Evolutionary conservation across 1,139 yeast genomes (phyloP).

Genomic region (Candida freyschussii): DNA sequence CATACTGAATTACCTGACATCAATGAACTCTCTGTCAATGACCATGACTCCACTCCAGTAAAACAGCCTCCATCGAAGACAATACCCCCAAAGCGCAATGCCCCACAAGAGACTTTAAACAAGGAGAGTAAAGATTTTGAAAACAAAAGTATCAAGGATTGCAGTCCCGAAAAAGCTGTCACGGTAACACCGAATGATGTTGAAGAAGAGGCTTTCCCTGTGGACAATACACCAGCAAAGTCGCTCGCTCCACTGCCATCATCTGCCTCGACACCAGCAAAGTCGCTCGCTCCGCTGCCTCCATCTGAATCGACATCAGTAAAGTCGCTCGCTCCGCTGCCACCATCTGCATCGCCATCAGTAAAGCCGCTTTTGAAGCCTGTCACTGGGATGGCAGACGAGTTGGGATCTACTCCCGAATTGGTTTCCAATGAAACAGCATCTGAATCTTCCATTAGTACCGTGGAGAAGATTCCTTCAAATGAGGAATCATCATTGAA

Average conservation of each 20-base stretch:
- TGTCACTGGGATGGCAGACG: constrained; percentile 1
- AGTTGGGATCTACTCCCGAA: constrained; percentile 4
- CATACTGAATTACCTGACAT: constrained; percentile 9
- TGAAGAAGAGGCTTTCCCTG: neutral
- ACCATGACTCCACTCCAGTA: constrained; percentile 2
- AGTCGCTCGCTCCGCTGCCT: neutral
- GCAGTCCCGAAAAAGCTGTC: too few species aligned
- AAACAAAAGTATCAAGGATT: neutral
- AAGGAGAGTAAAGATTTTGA: neutral
- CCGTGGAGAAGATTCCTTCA: constrained; percentile 1
- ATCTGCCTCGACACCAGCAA: constrained; percentile 1
- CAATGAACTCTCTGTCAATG: constrained; percentile 8
- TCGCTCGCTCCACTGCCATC: constrained; percentile 1
- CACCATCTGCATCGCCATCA: constrained; percentile 4
- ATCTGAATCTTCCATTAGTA: constrained; percentile 11
- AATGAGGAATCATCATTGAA: constrained; percentile 2
- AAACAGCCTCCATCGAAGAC: constrained; percentile 3
- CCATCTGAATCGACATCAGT: too few species aligned
- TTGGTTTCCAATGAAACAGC: constrained; percentile 7
- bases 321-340: constrained; percentile 1
- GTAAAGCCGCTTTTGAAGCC: constrained; percentile 3
- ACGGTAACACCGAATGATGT: too few species aligned
- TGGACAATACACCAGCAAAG: constrained; percentile 1
- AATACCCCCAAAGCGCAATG: constrained; percentile 3
- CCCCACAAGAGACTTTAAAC: constrained; percentile 3